Evolutionary conservation across 306 rosid genomes (phyloP).

Genomic region (Coriaria nepalensis): DNA sequence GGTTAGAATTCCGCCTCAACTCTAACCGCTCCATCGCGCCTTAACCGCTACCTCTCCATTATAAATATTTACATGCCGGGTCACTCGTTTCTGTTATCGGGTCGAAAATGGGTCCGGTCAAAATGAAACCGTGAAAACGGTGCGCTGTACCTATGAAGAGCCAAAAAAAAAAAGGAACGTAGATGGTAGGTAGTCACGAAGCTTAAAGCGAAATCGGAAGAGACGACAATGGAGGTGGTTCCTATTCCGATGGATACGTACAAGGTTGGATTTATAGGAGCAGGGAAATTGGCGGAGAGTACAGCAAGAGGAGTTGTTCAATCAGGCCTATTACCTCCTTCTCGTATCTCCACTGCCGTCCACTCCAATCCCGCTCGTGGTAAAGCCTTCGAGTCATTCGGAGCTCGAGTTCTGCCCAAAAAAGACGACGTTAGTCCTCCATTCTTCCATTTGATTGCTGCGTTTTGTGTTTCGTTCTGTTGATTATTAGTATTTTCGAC

Average conservation of each 20-base stretch:
- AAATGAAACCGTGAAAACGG: no score
- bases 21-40: no score
- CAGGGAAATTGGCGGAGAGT: slow-evolving; percentile 98
- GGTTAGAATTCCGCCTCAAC: no score
- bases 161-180: neutral
- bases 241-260: slow-evolving; percentile 49
- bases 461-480: neutral
- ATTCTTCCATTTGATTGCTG: neutral
- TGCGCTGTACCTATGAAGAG: no score
- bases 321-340: slow-evolving; percentile 63
- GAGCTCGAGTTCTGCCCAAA: slow-evolving; percentile 28
- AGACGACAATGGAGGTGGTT: slow-evolving; percentile 25
- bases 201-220: neutral
- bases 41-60: no score
- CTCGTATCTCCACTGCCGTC: slow-evolving; percentile 52
- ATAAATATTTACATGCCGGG: no score
- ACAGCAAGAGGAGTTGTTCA: slow-evolving; percentile 57
- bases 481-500: no score
- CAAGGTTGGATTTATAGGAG: slow-evolving; percentile 82
- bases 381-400: slow-evolving; percentile 39
- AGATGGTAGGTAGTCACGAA: neutral
- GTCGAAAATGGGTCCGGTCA: no score
- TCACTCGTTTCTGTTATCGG: no score
- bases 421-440: slow-evolving; percentile 35
- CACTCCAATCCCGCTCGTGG: slow-evolving; percentile 38